Conservation (phyloP, 768 basidiomycete genomes). For the Daedaleopsis sinensis region DNA sequence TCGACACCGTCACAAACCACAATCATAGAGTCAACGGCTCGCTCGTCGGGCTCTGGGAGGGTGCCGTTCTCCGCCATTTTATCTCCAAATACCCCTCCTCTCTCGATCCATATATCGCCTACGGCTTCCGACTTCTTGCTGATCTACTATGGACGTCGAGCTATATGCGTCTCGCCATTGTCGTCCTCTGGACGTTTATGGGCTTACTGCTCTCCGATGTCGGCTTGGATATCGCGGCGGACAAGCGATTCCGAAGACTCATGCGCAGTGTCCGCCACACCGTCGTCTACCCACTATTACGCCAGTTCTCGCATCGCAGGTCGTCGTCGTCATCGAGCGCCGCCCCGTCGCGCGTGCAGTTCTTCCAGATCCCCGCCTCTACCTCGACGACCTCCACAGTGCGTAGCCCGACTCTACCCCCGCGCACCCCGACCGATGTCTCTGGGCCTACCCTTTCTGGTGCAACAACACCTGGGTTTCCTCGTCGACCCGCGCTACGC, state of each 20-base stretch:
- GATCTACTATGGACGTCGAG: constrained; percentile 71
- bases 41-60: constrained; percentile 80
- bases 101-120: constrained; percentile 69
- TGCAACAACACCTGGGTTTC: constrained; percentile 8
- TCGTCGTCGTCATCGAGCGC: constrained; percentile 2
- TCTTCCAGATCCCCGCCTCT: constrained; percentile 18
- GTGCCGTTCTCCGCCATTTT: constrained; percentile 74
- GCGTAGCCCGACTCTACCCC: constrained; percentile 15
- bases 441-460: neutral
- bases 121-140: constrained; percentile 68
- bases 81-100: constrained; percentile 66
- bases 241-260: constrained; percentile 36
- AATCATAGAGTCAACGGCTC: constrained; percentile 59
- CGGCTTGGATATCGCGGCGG: constrained; percentile 48
- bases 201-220: constrained; percentile 58
- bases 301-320: constrained; percentile 11
- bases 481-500: constrained; percentile 25
- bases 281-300: constrained; percentile 22
- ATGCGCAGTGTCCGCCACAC: constrained; percentile 29
- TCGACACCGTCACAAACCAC: constrained; percentile 53
- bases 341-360: constrained; percentile 23
- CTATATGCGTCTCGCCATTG: constrained; percentile 46
- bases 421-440: constrained; percentile 5
- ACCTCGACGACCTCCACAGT: constrained; percentile 20
- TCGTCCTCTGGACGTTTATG: constrained; percentile 54